Conservation (phyloP, 2,329 filamentous ascomycete species). For the Bipolaris sorokiniana region DNA sequence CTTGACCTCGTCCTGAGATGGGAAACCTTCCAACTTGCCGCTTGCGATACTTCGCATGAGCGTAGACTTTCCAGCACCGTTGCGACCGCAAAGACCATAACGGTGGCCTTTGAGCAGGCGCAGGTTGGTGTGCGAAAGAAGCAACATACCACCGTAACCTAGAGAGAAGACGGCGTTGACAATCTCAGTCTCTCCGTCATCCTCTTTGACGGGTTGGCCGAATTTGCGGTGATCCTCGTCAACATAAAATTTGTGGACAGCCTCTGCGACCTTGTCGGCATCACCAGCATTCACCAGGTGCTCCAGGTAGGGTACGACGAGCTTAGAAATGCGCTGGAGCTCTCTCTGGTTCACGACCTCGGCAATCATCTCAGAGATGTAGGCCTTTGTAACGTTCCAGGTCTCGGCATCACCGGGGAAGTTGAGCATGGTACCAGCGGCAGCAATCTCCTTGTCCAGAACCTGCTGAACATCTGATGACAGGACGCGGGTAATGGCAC, state of each 20-base stretch:
- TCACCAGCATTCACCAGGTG: conserved; percentile 69
- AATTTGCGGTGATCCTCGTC: conserved; percentile 87
- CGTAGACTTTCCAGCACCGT: conserved; percentile 98
- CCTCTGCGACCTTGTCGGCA: conserved; percentile 70
- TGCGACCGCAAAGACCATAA: conserved; percentile 95
- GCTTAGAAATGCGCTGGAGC: conserved; percentile 71
- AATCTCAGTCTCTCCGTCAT: conserved; percentile 92
- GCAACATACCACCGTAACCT: conserved; percentile 95
- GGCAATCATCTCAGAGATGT: conserved; percentile 82
- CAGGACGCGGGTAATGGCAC: conserved; percentile 68
- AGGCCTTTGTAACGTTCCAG: conserved; percentile 72
- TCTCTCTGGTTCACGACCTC: conserved; percentile 87
- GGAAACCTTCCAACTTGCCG: conserved; percentile 97
- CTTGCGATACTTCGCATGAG: conserved; percentile 96
- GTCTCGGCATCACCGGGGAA: conserved; percentile 66
- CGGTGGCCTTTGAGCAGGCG: conserved; percentile 94
- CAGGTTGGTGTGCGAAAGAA: conserved; percentile 94
- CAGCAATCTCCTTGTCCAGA: conserved; percentile 77
- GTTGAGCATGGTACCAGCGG: conserved; percentile 66
- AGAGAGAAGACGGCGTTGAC: conserved; percentile 98
- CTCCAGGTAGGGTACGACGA: conserved; percentile 77
- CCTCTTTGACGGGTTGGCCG: conserved; percentile 82
- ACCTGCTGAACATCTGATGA: conserved; percentile 75
- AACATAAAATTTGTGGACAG: conserved; percentile 77
- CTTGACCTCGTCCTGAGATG: conserved; percentile 85